Base-by-base conservation (phyloP, 345 rosid species). In the Firmiana major region DNA sequence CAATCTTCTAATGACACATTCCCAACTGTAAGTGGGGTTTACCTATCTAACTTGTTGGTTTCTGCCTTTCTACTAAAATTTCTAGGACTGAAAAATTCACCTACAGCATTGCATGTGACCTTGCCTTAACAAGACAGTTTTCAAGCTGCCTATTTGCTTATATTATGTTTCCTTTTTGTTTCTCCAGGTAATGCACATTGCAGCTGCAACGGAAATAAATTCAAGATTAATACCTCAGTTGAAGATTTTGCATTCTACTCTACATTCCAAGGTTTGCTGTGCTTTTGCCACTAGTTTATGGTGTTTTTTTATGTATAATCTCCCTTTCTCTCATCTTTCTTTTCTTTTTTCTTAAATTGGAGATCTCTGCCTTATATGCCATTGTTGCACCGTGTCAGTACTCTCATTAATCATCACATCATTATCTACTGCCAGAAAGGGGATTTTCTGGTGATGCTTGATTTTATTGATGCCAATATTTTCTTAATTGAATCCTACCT, bases 1-100 rank as follows among this genome's bases (percentile, higher is more conserved):
- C 98, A 93, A 69, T 96, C 98, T 75, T 96, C 99, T 51, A 93
- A 96, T 60, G 99, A 96, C 75, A 92, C 99, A 42, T 96, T 96
- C 80, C 99, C 99, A 6, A 96, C 97, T 66, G 98, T 96, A 86
- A 87, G 93, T 63, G 7, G 77, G 63, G 59, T 58, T 74, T 78
- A 26, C 66, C 46, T 70, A 45, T 75, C 57, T 48, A 40, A 72
- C 62, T 78, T 74, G 15, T 78, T 68, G 24, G n/a, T 17, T 60
- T 65, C 51, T 40, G 38, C n/a, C 11, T 55, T 62, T 36, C 58
- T 19, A 81, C 22, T 45, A 51, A 13, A 31, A 74, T 43, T 40
- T 26, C 68, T 45, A 19, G 16, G 12, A 19, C 13, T 2, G 13
- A 48, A 53, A 57, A n/a, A 45, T 67, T 7, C 34, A 22, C n/a